A percentile compares a stretch with the other conserved stretches of the same genome.
These are phyloP conservation scores for Carpediemonas membranifera DNA, from an alignment of 78 protist genomes.

Conservation along the genomic window DNA sequence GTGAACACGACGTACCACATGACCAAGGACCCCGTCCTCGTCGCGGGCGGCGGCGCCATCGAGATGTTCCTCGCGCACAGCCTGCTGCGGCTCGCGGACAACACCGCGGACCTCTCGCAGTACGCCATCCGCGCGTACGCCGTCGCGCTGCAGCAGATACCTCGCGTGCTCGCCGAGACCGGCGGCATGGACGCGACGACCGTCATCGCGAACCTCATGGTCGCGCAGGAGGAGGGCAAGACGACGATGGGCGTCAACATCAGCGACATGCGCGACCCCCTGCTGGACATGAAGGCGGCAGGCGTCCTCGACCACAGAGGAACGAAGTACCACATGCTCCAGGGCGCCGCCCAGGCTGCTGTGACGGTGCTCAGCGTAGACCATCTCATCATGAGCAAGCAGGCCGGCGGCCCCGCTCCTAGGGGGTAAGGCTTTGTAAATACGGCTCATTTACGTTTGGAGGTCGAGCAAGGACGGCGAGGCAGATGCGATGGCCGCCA, in stretches of 20 bases:
- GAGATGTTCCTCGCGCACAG: constrained; percentile 72
- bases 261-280: constrained; percentile 9
- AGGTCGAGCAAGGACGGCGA: too few relatives aligned
- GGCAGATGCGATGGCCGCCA: too few relatives aligned
- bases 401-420: constrained; percentile 57
- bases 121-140: constrained; percentile 24
- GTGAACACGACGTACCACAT: constrained; percentile 72
- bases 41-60: constrained; percentile 93
- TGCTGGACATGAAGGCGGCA: constrained; percentile 25
- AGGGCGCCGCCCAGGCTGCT: constrained; percentile 86
- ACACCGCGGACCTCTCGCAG: too few relatives aligned
- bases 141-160: constrained; percentile 11
- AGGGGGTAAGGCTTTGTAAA: too few relatives aligned
- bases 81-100: constrained; percentile 21
- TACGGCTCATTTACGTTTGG: too few relatives aligned
- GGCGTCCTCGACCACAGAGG: constrained; percentile 57
- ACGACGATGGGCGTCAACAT: too few relatives aligned
- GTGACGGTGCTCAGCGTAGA: constrained; percentile 90
- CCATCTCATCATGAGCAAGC: constrained; percentile 94
- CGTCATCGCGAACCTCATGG: constrained; percentile 4
- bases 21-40: constrained; percentile 63
- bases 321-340: constrained; percentile 45
- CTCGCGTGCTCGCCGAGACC: constrained; percentile 58
- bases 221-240: constrained; percentile 30
- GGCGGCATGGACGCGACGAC: too few relatives aligned